phyloP scores from a whole-genome alignment of 345 rosid species.

The Reutealis trisperma region DNA sequence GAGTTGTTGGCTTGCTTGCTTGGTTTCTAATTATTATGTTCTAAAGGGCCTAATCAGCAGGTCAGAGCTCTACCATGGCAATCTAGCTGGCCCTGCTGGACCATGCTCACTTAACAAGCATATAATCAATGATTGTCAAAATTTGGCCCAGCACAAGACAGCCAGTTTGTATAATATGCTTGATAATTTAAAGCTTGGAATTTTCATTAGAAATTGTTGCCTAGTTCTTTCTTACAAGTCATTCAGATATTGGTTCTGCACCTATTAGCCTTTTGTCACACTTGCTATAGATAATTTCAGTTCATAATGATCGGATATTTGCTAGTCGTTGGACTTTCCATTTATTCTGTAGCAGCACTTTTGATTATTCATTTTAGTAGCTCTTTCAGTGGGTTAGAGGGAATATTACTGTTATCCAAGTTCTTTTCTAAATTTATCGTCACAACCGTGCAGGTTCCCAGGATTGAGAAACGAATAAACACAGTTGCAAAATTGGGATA shows the following conservation, averaged over 20 bases:
- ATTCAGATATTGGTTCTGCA: no score
- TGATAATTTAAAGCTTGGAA: background rate
- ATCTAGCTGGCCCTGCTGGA: background rate
- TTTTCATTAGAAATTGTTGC: background rate
- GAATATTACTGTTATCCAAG: background rate
- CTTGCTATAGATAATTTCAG: no score
- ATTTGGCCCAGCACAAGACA: background rate
- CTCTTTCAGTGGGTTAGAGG: background rate
- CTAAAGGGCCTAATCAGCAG: background rate
- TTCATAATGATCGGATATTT: background rate
- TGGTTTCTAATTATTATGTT: background rate
- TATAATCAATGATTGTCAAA: background rate
- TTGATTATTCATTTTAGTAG: background rate
- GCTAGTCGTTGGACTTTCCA: background rate
- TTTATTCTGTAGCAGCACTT: no score
- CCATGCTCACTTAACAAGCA: background rate
- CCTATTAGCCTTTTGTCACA: no score
- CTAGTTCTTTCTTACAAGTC: no score
- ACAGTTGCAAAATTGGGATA: slow-evolving; percentile 82
- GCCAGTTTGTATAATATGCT: background rate
- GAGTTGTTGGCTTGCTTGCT: background rate
- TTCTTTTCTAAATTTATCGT: background rate
- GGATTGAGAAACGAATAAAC: slow-evolving; percentile 77
- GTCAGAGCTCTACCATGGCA: background rate
- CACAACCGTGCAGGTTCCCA: slow-evolving; percentile 50